Percentiles rank a stretch among this genome's conserved stretches.
These are phyloP conservation scores for Vitis hybrid DNA, from an alignment of 177 flowering plant genomes.

Conservation along the genomic window DNA sequence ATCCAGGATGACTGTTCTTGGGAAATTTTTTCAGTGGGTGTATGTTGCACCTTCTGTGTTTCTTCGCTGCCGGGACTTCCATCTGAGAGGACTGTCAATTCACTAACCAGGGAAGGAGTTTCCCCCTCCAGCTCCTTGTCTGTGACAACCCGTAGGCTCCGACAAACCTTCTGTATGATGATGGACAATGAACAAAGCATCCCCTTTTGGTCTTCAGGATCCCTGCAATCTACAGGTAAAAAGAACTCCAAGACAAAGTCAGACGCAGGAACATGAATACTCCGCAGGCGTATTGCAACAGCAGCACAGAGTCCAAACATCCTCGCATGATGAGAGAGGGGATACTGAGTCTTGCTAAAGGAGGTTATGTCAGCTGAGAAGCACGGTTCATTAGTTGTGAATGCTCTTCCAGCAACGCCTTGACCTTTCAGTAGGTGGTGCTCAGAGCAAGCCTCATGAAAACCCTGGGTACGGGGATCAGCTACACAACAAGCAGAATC, in stretches of 20 bases:
- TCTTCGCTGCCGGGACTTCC: constrained; percentile 21
- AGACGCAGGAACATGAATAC: constrained; percentile 41
- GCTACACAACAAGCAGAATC: constrained; percentile 61
- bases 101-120: constrained; percentile 14
- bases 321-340: constrained; percentile 76
- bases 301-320: constrained; percentile 66
- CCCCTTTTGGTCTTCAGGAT: constrained; percentile 39
- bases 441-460: constrained; percentile 81
- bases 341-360: constrained; percentile 55
- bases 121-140: constrained; percentile 65
- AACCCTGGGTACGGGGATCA: constrained; percentile 38
- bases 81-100: constrained; percentile 28
- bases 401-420: constrained; percentile 73
- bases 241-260: constrained; percentile 72
- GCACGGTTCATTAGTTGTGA: constrained; percentile 71
- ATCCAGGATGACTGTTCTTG: constrained; percentile 30
- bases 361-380: constrained; percentile 56
- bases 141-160: constrained; percentile 44
- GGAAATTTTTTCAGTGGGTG: constrained; percentile 22
- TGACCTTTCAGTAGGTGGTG: constrained; percentile 79
- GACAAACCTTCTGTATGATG: constrained; percentile 32
- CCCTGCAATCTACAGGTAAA: constrained; percentile 37
- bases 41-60: constrained; percentile 11
- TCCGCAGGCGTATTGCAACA: constrained; percentile 74
- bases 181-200: constrained; percentile 39